phyloP scores from a whole-genome alignment of 2,329 filamentous ascomycete species.

The Penicillium nordicum region DNA sequence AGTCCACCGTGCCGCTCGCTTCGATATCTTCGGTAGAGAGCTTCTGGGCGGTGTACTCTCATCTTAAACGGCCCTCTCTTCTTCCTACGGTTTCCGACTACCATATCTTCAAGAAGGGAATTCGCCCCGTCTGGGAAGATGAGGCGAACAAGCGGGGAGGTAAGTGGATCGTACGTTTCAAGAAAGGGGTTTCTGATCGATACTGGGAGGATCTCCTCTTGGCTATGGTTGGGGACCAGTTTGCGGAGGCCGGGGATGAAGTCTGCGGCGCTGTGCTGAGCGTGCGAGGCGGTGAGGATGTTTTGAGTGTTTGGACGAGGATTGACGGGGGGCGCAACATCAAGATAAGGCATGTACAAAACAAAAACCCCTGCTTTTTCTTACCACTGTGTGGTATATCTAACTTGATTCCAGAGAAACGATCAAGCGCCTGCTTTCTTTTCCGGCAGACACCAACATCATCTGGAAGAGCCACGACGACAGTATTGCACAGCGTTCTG shows the following conservation, averaged over 20 bases:
- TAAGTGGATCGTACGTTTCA: conserved; percentile 95
- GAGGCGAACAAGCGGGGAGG: conserved; percentile 94
- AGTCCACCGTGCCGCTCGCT: conserved; percentile 85
- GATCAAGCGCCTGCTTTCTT: conserved; percentile 82
- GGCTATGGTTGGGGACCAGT: conserved; percentile 89
- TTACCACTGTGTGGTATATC: conserved; percentile 5
- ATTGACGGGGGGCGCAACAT: conserved; percentile 90
- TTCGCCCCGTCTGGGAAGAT: conserved; percentile 97
- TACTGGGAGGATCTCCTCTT: conserved; percentile 96
- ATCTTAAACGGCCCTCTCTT: conserved; percentile 82
- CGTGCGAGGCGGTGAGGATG: conserved; percentile 92
- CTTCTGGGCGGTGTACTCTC: conserved; percentile 84
- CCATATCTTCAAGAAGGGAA: conserved; percentile 94
- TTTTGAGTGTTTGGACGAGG: conserved; percentile 95
- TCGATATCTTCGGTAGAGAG: conserved; percentile 78
- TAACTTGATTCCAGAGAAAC: conserved; percentile 64
- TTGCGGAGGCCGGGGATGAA: conserved; percentile 86
- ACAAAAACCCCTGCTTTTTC: background rate
- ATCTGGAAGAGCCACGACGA: conserved; percentile 96
- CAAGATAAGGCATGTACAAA: conserved; percentile 75
- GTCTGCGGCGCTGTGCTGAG: conserved; percentile 93
- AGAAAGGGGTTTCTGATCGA: conserved; percentile 93
- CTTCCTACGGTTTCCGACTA: conserved; percentile 94
- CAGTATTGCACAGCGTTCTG: conserved; percentile 86
- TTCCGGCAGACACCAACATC: conserved; percentile 84